Evolutionary conservation across 2,329 filamentous ascomycete species (phyloP), one percentile per base, ranked within the genome.

Genomic region (Colletotrichum sidae): DNA sequence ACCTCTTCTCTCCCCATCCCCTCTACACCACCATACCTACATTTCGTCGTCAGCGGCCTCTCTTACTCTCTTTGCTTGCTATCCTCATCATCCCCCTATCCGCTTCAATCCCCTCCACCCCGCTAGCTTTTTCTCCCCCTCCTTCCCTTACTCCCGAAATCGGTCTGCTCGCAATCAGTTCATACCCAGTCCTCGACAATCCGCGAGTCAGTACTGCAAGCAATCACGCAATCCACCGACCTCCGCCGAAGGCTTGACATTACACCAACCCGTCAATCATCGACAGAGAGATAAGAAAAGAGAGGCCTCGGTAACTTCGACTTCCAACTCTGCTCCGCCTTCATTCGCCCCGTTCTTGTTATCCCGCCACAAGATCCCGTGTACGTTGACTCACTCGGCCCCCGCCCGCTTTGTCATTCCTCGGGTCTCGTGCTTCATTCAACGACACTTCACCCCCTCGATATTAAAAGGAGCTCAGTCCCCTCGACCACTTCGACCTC

Each of bases 31-130:
- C 53, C 44, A 17, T 41, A 47, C 66, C 59, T 47, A 33, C 41
- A 54, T 55, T 52, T 67, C 49, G 44, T 67, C 51, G 54, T 60
- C 55, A 55, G 60, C 58, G 65, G 55, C 55, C 65, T 68, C 67
- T 64, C 65, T 55, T 67, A 39, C 56, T 67, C 62, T 62, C 57
- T 50, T 67, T 68, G 66, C 63, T 68, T 67, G 55, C 62, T 56
- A 38, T n/a, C 55, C 47, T 45, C 52, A 12, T 47, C 63, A 46
- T 68, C 69, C 67, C 49, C 56, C 60, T 62, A 33, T 62, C 68
- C 17, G 51, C 50, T 45, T 69, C 59, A 9, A 69, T 68, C 57
- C 60, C 53, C 44, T 69, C 25, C 49, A 25, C 25, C 52, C 51
- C 49, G 59, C 25, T 44, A 47, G n/a, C 50, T 10, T 37, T 11